Base-by-base conservation (phyloP, 2,329 filamentous ascomycete species). In the Pseudofabraea citricarpa region DNA sequence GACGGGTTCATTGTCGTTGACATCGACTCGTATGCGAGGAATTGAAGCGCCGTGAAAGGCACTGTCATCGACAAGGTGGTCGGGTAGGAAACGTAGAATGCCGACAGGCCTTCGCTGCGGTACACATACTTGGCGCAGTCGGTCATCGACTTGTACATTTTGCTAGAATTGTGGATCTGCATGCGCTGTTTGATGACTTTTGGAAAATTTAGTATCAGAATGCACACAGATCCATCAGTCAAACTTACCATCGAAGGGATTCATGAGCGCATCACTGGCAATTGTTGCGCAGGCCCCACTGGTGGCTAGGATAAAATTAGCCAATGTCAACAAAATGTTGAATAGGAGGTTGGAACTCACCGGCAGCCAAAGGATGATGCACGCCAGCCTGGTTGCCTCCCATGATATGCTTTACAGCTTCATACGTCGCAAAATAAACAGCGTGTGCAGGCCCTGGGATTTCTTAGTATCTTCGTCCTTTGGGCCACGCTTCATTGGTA, bases 41-140 rank as follows among this genome's bases (percentile, higher is more conserved):
- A 97, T 64, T 98, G 93, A 8, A 96, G 80, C 7, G 93, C 91
- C 10, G 91, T 97, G 65, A 97, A 98, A 3, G 93, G 93, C 2
- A 98, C 90, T 12, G 93, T 97, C 93, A 98, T 98, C 60, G 89
- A 95, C 21, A 98, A 74, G 2, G 93, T 98, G 16, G 93, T 98
- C 13, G 93, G 93, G 65, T 98, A 98, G 19, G 93, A 98, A 57
- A 98, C 85, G 71, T 98, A 98, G 70, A 98, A 98, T 43, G 93
- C 91, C 40, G 82, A 79, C 36, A 97, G 65, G 42, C 93, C 93
- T 68, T 98, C 93, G 41, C 81, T 84, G 58, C 77, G 81, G 70
- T 95, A 95, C 48, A 98, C 85, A 54, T 88, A 85, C 62, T 77
- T 81, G 45, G 91, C 91, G 72, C 93, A 98, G 62, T 96, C 85